Percentiles rank a stretch among this genome's conserved stretches.
Conservation (phyloP, 495 filamentous ascomycete genomes). For the Xylona heveae region DNA sequence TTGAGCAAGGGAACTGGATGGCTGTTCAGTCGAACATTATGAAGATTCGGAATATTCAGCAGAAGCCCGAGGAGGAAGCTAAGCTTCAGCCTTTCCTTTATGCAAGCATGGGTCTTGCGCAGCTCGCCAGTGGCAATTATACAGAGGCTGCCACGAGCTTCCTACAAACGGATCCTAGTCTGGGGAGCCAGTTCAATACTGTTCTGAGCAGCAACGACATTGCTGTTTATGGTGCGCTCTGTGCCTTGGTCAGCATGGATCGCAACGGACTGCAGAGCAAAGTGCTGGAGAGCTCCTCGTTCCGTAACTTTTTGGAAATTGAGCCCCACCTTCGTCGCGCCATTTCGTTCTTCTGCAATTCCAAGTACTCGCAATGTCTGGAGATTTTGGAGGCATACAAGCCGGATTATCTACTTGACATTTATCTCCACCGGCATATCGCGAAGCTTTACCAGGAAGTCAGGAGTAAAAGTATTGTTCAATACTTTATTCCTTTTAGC, state of each 20-base stretch:
- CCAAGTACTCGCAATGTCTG: constrained; percentile 69
- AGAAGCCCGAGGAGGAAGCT: constrained; percentile 28
- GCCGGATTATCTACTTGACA: constrained; percentile 71
- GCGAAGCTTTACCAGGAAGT: constrained; percentile 46
- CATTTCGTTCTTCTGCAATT: constrained; percentile 66
- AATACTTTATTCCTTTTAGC: constrained; percentile 40
- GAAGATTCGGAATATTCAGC: constrained; percentile 35
- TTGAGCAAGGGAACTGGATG: constrained; percentile 48
- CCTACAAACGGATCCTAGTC: constrained; percentile 26
- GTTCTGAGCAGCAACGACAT: constrained; percentile 70
- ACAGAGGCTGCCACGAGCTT: constrained; percentile 55
- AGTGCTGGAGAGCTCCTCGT: constrained; percentile 59
- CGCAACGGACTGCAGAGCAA: constrained; percentile 46
- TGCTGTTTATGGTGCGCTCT: constrained; percentile 77
- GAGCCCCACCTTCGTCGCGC: constrained; percentile 90
- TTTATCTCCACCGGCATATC: constrained; percentile 65
- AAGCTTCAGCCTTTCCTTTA: constrained; percentile 21
- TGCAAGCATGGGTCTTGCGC: constrained; percentile 46
- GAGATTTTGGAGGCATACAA: constrained; percentile 61
- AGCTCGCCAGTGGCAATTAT: constrained; percentile 42
- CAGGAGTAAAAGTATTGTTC: constrained; percentile 75
- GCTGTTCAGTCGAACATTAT: constrained; percentile 41
- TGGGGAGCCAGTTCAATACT: constrained; percentile 41
- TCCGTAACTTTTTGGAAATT: constrained; percentile 75
- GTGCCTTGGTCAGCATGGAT: constrained; percentile 78